A percentile compares a stretch with the other conserved stretches of the same genome.
phyloP scores from a whole-genome alignment of 2,329 filamentous ascomycete species.

The Sclerotinia glacialis region DNA sequence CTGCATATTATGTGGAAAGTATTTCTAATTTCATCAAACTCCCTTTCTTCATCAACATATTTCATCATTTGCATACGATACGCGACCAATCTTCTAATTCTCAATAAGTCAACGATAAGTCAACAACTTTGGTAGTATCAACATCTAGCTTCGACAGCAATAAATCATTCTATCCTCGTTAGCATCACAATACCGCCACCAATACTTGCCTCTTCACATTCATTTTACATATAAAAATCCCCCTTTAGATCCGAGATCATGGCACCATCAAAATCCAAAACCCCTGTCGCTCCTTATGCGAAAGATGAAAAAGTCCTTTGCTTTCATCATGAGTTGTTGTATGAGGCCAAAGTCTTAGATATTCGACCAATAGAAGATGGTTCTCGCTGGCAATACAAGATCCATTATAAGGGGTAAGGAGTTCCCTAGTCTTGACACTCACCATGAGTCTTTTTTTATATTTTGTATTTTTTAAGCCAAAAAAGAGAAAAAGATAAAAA shows the following conservation, averaged over 20 bases:
- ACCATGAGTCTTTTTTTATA: neutral
- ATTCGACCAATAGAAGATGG: slow-evolving; percentile 64
- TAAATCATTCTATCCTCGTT: neutral
- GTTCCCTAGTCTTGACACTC: neutral
- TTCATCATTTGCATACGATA: neutral
- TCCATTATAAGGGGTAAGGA: slow-evolving; percentile 79
- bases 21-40: slow-evolving; percentile 9
- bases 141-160: neutral
- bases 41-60: neutral
- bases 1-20: neutral
- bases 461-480: too few relatives aligned
- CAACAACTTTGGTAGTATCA: neutral
- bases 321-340: slow-evolving; percentile 95
- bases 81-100: neutral
- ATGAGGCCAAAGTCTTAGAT: slow-evolving; percentile 94
- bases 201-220: neutral
- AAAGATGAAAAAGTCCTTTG: slow-evolving; percentile 95
- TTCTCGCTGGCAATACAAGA: slow-evolving; percentile 75
- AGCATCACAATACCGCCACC: neutral
- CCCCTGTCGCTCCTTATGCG: slow-evolving; percentile 33
- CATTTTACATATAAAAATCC: neutral
- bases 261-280: slow-evolving; percentile 38
- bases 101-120: too few relatives aligned
- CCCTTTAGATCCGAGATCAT: slow-evolving; percentile 26
- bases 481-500: neutral